phyloP scores from a whole-genome alignment of 371 early-diverging fungal species.

The Rhizopus stolonifer region DNA sequence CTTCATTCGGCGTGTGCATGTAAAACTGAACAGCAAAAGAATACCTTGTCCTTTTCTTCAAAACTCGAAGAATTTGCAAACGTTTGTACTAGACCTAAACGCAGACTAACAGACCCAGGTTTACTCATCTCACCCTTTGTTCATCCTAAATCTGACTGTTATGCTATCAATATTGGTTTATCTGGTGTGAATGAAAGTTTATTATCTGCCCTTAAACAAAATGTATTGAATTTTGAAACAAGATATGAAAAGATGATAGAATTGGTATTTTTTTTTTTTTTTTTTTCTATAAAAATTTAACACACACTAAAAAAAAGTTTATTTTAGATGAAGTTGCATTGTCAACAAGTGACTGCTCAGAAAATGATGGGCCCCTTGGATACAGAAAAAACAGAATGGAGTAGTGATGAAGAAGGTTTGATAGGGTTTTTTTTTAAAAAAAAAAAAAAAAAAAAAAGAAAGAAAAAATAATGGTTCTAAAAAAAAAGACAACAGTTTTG shows the following conservation, averaged over 20 bases:
- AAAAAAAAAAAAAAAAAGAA: not conserved
- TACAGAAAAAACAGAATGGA: conserved; percentile 15
- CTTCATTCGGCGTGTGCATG: conserved; percentile 2
- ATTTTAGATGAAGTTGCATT: conserved; percentile 30
- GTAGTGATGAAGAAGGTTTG: conserved; percentile 11
- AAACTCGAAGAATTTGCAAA: conserved; percentile 2
- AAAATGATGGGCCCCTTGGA: conserved; percentile 15
- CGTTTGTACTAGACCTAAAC: not conserved
- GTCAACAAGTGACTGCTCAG: conserved; percentile 21
- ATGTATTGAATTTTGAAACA: conserved; percentile 31
- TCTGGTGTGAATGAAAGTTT: conserved; percentile 35
- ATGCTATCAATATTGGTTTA: conserved; percentile 30
- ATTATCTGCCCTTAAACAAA: conserved; percentile 35
- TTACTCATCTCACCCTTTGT: not conserved
- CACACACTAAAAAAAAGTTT: not conserved
- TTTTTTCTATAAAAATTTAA: not conserved
- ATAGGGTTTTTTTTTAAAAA: too few species aligned
- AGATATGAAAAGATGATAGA: conserved; percentile 40
- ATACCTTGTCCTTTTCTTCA: not conserved
- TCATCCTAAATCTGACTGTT: not conserved
- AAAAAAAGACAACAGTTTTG: not conserved
- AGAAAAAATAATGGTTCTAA: not conserved
- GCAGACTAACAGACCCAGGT: not conserved
- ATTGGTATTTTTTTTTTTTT: conserved; percentile 27
- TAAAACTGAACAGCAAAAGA: not conserved